These are phyloP conservation scores for Ganoderma multipileum DNA, from an alignment of 1,284 basidiomycete genomes.

Conservation along the genomic window DNA sequence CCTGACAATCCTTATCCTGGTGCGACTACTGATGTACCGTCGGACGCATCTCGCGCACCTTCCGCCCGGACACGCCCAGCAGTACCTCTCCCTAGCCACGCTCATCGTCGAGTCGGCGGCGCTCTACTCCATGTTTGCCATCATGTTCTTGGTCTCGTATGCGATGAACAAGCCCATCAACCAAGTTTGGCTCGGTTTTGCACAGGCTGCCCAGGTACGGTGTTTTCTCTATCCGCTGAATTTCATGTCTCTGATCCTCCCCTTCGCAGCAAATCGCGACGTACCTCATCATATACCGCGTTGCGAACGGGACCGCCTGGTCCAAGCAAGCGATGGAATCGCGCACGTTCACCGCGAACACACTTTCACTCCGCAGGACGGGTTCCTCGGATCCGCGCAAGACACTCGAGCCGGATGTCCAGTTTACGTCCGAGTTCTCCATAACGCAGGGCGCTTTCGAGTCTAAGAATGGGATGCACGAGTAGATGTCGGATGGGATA, in stretches of 20 bases:
- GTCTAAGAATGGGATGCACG: neutral
- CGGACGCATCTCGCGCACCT: conserved; percentile 40
- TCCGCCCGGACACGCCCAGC: conserved; percentile 42
- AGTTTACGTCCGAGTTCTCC: conserved; percentile 27
- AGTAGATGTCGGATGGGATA: conserved; percentile 2
- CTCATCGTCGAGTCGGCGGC: conserved; percentile 52
- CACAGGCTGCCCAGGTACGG: conserved; percentile 26
- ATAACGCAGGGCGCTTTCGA: conserved; percentile 2
- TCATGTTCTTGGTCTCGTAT: conserved; percentile 53
- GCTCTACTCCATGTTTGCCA: conserved; percentile 49
- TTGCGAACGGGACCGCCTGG: conserved; percentile 36
- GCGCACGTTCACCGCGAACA: conserved; percentile 17
- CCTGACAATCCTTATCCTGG: conserved; percentile 49
- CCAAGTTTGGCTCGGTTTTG: conserved; percentile 29
- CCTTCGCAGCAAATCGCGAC: conserved; percentile 47
- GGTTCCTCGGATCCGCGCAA: neutral
- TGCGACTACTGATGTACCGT: conserved; percentile 47
- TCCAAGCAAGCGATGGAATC: conserved; percentile 26
- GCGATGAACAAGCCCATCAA: conserved; percentile 42
- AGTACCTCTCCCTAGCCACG: conserved; percentile 49
- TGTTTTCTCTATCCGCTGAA: no score
- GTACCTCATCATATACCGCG: conserved; percentile 45
- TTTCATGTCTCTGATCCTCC: neutral
- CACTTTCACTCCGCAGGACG: neutral
- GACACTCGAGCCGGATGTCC: conserved; percentile 14